phyloP scores from a whole-genome alignment of 495 filamentous ascomycete species.

The Aspergillus diversus region DNA sequence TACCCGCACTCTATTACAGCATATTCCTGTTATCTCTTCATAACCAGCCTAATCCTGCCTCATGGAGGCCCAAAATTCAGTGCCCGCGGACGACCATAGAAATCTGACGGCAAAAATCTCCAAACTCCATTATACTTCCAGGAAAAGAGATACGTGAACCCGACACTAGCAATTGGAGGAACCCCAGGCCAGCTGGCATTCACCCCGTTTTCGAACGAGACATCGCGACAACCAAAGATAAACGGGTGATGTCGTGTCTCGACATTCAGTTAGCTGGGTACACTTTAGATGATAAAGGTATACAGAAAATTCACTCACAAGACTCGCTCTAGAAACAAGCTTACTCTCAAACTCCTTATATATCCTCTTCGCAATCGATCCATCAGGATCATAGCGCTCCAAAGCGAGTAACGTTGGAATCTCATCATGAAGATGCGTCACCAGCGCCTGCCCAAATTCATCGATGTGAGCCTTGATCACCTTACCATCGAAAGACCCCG shows the following conservation, averaged over 20 bases:
- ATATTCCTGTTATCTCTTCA: no score
- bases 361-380: neutral
- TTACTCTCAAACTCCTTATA: neutral
- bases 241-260: slow-evolving; percentile 1
- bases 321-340: neutral
- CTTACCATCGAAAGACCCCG: neutral
- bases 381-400: neutral
- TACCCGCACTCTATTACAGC: no score
- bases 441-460: neutral
- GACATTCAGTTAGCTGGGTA: neutral
- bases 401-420: neutral
- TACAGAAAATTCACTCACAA: neutral
- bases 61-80: no score
- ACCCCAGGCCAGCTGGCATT: neutral
- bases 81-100: neutral
- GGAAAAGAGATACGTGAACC: neutral
- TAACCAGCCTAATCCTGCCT: no score
- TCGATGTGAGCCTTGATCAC: neutral
- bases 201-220: neutral
- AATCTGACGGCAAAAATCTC: slow-evolving; percentile 1
- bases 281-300: neutral
- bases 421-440: slow-evolving; percentile 3
- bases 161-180: neutral
- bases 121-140: neutral
- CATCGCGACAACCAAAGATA: neutral